Evolutionary conservation across 257 asterid genomes (phyloP), one percentile per base, ranked within the genome.

Genomic region (Solanum virginianum): DNA sequence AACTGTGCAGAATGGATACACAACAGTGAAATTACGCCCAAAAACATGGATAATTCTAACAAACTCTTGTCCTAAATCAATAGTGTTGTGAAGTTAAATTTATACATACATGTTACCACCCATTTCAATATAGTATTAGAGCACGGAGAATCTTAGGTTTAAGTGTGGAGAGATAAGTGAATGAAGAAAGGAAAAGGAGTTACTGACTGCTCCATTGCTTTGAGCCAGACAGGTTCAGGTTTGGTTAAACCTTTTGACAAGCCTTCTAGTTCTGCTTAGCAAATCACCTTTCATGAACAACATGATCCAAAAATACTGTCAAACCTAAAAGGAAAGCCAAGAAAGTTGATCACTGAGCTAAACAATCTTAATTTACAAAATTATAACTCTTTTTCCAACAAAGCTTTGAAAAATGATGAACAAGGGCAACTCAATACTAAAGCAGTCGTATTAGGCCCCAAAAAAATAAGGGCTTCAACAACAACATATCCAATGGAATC

Each of bases 221-320:
- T 96, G 72, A 96, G 97, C 99, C 99, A 96, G 24, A 89, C 83
- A 11, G 99, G 99, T 85, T 96, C 99, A 15, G 91, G 81, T 88
- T 84, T 94, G n/a, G 96, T 98, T 6, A 92, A 88, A n/a, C 97
- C 98, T 88, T 88, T 95, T 95, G 57, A 96, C 99, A n/a, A 96
- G 95, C 86, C 92, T 96, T 68, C 95, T 90, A 9, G 97, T 95
- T 89, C 91, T 93, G 10, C 92, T 66, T 59, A 96, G 91, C 91
- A 94, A 88, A 91, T 94, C 93, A 10, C 98, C 99, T 88, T 74
- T 92, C 98, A 92, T 93, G 80, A 85, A 95, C 87, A 98, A 95
- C 98, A 95, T 96, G 22, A 15, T 49, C 13, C n/a, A 57, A 12
- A 72, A 72, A 43, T n/a, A 20, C 49, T 70, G 54, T 69, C 29